Base-by-base conservation (phyloP, 2,329 filamentous ascomycete genomes). In the Alternaria dauci region DNA sequence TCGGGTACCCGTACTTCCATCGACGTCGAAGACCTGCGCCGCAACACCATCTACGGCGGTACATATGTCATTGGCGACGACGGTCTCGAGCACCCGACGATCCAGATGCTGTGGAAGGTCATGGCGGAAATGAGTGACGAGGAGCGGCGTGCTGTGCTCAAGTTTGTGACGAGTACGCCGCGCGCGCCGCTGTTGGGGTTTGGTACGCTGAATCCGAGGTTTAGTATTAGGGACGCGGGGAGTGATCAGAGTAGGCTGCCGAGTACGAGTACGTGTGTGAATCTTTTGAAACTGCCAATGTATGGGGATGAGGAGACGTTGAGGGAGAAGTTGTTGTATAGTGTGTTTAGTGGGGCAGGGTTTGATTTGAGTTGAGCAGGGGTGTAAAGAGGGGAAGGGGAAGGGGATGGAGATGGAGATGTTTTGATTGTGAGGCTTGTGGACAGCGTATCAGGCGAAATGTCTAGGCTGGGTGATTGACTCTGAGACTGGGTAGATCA, bases 221-320 rank as follows among this genome's bases (percentile, higher is more conserved):
- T 99, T 77, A 94, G 89, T 73, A 98, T 99, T 64, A 84, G 95
- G 5, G 95, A 99, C 78, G 89, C 88, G 1, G 91, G 92, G 5
- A 81, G 81, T 26, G 92, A 96, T 72, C 86, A 94, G 78, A 85
- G 87, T 48, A 84, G 95, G 59, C 81, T 97, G 65, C 95, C 95
- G 2, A 98, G 93, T 75, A 93, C 95, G 18, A 97, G 94, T 76
- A 99, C 95, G 0, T 99, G 95, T 71, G 93, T 98, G 28, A 99
- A 99, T 76, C 77, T 99, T 69, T 81, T 99, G 48, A 99, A 99
- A 82, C 80, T 99, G 67, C 95, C 95, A 7, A 87, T 89, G 66
- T 99, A 98, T 78, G 85, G 79, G 48, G 88, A 84, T 34, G 87
- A 89, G 64, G 79, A 82, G 60, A 85, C 83, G 28, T 77, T 99